A percentile compares a stretch with the other conserved stretches of the same genome.
These are phyloP conservation scores for Claviceps sp. DNA, from an alignment of 2,329 filamentous ascomycete species.

Conservation along the genomic window DNA sequence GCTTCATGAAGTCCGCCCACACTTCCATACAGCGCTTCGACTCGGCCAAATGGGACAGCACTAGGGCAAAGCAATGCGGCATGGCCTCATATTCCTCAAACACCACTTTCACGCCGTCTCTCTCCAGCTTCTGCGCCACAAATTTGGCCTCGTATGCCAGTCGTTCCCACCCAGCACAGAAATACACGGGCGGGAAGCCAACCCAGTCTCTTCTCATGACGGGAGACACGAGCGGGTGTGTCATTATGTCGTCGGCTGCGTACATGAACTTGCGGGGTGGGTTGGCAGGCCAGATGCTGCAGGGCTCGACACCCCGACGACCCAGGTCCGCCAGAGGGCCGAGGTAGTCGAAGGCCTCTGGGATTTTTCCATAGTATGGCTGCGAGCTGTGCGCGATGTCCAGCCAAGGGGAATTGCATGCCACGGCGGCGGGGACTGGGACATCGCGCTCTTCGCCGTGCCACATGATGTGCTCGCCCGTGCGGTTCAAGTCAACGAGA, in stretches of 20 bases:
- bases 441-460: constrained; percentile 44
- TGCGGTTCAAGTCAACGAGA: constrained; percentile 46
- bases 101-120: constrained; percentile 45
- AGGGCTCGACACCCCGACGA: constrained; percentile 23
- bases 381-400: constrained; percentile 49
- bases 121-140: constrained; percentile 40
- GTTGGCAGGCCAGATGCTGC: constrained; percentile 42
- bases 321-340: constrained; percentile 31
- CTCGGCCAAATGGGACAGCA: constrained; percentile 34
- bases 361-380: constrained; percentile 14
- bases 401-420: constrained; percentile 54
- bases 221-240: constrained; percentile 57
- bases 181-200: constrained; percentile 50
- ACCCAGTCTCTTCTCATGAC: constrained; percentile 47
- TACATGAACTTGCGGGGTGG: constrained; percentile 43
- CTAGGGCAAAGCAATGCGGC: constrained; percentile 59
- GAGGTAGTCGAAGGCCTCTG: constrained; percentile 27
- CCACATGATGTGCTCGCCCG: constrained; percentile 39
- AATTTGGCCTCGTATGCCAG: constrained; percentile 54
- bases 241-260: constrained; percentile 36
- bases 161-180: constrained; percentile 59
- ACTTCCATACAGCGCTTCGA: constrained; percentile 38
- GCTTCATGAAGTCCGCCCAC: constrained; percentile 43
- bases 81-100: constrained; percentile 68
- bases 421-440: constrained; percentile 53